Evolutionary conservation across 2,329 filamentous ascomycete genomes (phyloP), one percentile per base, ranked within the genome.

Genomic region (Stachybotrys chartarum): DNA sequence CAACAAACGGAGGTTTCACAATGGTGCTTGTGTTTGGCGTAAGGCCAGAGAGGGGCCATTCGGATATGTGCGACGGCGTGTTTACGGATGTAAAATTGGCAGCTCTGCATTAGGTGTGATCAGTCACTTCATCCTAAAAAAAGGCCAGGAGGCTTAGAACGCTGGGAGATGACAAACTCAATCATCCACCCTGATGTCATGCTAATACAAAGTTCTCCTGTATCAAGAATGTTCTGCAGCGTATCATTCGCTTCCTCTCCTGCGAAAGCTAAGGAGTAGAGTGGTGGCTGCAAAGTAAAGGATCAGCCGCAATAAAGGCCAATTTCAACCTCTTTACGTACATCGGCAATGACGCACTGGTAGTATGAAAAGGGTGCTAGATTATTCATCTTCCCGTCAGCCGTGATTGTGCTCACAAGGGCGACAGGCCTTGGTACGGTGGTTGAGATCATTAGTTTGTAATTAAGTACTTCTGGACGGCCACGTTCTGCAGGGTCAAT

Each of bases 311-410:
- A 44, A 11, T 44, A 44, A 12, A n/a, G 39, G 11, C n/a, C 11
- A 11, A 12, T 11, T 11, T 11, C 39, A 12, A 12, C 39, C 11
- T 12, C n/a, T n/a, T 11, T 11, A 44, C 39, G n/a, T 44, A 44
- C 91, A 67, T 92, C 88, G 68, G 85, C 85, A 58, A 95, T 79
- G 54, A 95, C 72, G 39, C 39, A 44, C 65, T 90, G 85, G 65
- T 89, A 89, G 74, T 92, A 95, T 63, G 82, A 87, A 71, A 92
- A 95, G 0, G 90, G 90, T 0, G 90, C 88, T 1, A 95, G 78
- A 70, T 96, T 96, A 7, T 68, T 80, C 61, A 58, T 78, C 52
- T 65, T 71, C 16, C 87, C 88, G 64, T 91, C 87, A 2, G 66
- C 64, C 2, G 76, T 76, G 17, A 72, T 61, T 4, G 81, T 81